Conservation (phyloP, 2,329 filamentous ascomycete species). For the Coniochaeta sp. region DNA sequence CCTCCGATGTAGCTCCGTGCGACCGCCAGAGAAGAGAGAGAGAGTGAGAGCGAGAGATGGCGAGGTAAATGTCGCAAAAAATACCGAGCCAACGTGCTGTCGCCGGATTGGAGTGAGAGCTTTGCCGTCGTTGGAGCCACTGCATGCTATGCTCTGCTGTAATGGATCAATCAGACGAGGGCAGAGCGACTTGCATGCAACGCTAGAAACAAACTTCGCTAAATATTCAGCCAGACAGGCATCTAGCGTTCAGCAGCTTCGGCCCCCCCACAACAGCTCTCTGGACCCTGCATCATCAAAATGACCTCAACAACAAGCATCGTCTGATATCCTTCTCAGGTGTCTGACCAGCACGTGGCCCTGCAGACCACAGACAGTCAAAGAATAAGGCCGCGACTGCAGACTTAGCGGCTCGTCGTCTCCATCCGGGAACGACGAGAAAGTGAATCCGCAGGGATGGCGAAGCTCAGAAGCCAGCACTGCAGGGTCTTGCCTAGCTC, state of each 20-base stretch:
- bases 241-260: neutral
- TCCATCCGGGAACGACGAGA: neutral
- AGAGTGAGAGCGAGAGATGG: too few relatives aligned
- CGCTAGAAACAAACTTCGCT: neutral
- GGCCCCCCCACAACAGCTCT: neutral
- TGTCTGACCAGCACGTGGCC: too few relatives aligned
- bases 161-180: neutral
- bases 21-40: too few relatives aligned
- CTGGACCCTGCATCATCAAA: neutral
- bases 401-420: neutral
- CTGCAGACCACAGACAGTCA: neutral
- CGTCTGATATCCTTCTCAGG: neutral
- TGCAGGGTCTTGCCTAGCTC: neutral
- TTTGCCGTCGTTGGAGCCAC: too few relatives aligned
- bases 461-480: neutral
- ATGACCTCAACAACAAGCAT: neutral
- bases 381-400: too few relatives aligned
- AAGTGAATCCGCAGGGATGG: neutral
- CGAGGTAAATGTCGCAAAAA: too few relatives aligned
- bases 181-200: neutral
- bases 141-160: too few relatives aligned
- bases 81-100: too few relatives aligned
- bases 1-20: too few relatives aligned
- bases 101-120: too few relatives aligned
- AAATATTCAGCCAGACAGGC: neutral